A percentile compares a stretch with the other conserved stretches of the same genome.
These are phyloP conservation scores for Saccharomycopsis babjevae DNA, from an alignment of 805 yeast species.

Conservation along the genomic window DNA sequence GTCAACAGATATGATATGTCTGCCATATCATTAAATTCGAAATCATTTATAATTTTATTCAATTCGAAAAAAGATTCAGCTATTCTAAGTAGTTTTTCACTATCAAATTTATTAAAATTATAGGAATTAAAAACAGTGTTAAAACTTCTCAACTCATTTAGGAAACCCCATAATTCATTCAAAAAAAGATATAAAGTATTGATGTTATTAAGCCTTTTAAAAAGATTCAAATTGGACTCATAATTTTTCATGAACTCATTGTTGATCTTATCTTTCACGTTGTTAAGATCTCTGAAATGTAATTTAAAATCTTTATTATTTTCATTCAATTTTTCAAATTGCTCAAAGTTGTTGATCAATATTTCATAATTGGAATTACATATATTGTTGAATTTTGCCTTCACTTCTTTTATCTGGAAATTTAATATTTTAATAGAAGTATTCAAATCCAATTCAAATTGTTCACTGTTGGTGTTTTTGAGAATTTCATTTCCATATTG, in stretches of 20 bases:
- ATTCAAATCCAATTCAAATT: constrained; percentile 30
- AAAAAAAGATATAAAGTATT: constrained; percentile 30
- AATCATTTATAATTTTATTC: constrained; percentile 6
- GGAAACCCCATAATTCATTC: constrained; percentile 30
- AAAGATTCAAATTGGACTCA: constrained; percentile 29
- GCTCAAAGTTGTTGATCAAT: constrained; percentile 29
- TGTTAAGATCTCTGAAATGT: constrained; percentile 26
- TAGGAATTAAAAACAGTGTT: constrained; percentile 6
- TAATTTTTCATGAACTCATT: constrained; percentile 32
- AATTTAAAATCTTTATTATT: constrained; percentile 25
- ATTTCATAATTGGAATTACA: constrained; percentile 28
- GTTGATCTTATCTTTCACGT: constrained; percentile 27
- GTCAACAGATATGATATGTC: constrained; percentile 1
- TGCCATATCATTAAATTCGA: background rate
- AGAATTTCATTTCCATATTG: constrained; percentile 8
- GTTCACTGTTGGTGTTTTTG: constrained; percentile 2
- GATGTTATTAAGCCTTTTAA: constrained; percentile 29
- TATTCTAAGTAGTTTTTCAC: background rate
- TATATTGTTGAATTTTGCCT: constrained; percentile 29
- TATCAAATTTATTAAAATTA: background rate
- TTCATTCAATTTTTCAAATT: constrained; percentile 24
- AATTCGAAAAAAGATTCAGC: constrained; percentile 2
- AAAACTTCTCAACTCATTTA: constrained; percentile 26
- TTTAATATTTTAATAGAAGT: constrained; percentile 34
- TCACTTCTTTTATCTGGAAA: constrained; percentile 34